Evolutionary conservation across 2,329 filamentous ascomycete genomes (phyloP), one percentile per base, ranked within the genome.

Genomic region (Penicillium sp.): DNA sequence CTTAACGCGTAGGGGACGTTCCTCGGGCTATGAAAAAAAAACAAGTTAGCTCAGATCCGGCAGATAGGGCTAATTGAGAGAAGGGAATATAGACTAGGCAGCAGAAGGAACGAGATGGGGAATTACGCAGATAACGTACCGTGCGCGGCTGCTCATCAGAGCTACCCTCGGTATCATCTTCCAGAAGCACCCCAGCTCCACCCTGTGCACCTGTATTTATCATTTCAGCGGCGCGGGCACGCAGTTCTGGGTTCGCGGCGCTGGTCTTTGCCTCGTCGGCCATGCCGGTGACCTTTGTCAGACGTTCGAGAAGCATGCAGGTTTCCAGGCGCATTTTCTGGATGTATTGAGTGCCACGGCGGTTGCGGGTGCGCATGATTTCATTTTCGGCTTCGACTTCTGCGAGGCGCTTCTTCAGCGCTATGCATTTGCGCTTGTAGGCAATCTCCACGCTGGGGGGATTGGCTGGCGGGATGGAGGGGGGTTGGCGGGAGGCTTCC

Each of bases 391-490:
- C 87, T 73, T 97, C 92, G 66, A 97, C 90, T 73, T 97, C 92
- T 72, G 87, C 89, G 61, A 94, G 90, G 58, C 94, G 89, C 67
- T 90, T 89, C 77, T 95, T 95, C 22, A 99, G 84, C 67, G 95
- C 89, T 71, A 97, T 91, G 75, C 93, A 97, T 84, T 99, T 97
- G 62, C 90, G 86, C 68, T 94, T 91, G 77, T 97, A 99, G 48
- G 93, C 92, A 72, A 93, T 88, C 76, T 99, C 93, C 60, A 97
- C 91, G 16, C 91, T 96, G 16, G 94, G 93, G 19, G 93, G 91
- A 54, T 87, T 82, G 12, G 79, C 59, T 31, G 69, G 65, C 71
- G 57, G 70, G 61, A 63, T 54, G 43, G 66, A 64, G 36, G 61
- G 59, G 31, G 66, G 44, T 36, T 65, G 57, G 37, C 60, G 60